These are phyloP conservation scores for Ambrosiella beaveri DNA, from an alignment of 2,329 filamentous ascomycete genomes.

Conservation along the genomic window DNA sequence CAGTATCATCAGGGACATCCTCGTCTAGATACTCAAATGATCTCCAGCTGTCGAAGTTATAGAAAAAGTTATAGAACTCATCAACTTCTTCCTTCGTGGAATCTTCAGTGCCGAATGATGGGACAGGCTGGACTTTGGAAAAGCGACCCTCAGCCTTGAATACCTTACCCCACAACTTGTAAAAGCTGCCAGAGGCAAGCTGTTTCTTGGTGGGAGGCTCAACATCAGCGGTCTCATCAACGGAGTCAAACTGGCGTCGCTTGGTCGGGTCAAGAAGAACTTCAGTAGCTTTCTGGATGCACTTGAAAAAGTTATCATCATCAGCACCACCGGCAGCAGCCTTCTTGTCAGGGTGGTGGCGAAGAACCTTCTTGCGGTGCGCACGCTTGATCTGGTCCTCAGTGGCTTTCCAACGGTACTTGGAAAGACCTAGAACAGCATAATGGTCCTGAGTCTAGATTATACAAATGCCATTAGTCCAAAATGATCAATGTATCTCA, in stretches of 20 bases:
- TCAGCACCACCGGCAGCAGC: conserved; percentile 73
- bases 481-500: neutral
- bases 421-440: conserved; percentile 80
- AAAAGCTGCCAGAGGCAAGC: conserved; percentile 70
- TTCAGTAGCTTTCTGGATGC: conserved; percentile 95
- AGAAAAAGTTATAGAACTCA: conserved; percentile 98
- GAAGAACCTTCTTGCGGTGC: conserved; percentile 98
- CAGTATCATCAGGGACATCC: conserved; percentile 96
- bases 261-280: conserved; percentile 81
- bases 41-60: conserved; percentile 97
- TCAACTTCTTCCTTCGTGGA: conserved; percentile 81
- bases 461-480: neutral
- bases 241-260: conserved; percentile 89
- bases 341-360: conserved; percentile 98
- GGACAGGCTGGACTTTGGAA: conserved; percentile 79
- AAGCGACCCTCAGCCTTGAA: conserved; percentile 90
- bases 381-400: conserved; percentile 98
- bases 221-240: conserved; percentile 84
- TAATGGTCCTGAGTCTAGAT: conserved; percentile 84
- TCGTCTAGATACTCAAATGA: conserved; percentile 97
- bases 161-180: conserved; percentile 81
- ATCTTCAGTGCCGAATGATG: conserved; percentile 67
- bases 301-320: conserved; percentile 99
- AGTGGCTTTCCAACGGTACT: conserved; percentile 81
- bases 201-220: conserved; percentile 89